Base-by-base conservation (phyloP, 148 eudicot species). In the Silene conica region DNA sequence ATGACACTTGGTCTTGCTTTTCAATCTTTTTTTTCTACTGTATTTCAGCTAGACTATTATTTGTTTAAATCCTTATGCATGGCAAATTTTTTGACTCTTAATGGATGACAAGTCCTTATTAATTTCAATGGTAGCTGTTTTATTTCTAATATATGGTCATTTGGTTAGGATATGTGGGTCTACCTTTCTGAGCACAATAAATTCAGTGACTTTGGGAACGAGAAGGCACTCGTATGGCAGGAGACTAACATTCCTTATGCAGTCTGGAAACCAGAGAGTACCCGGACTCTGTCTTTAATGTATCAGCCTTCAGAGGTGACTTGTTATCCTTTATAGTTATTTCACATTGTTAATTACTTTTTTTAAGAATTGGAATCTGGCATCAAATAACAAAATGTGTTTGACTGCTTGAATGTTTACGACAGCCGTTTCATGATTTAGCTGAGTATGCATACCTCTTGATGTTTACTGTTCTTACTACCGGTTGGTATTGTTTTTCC, bases 181-280 rank as follows among this genome's bases (percentile, higher is more conserved):
- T 95, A 95, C 74, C 80, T 92, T 25, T 92, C 96, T 23, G 99
- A 92, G 73, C 80, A 89, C 38, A 91, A 95, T 23, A 90, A 78
- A 69, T 95, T 95, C 74, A 85, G 58, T 18, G 97, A 95, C 73
- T 95, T 92, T 70, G 87, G 92, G 60, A 87, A 80, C 31, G 99
- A 92, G 81, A 82, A 77, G 67, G 92, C 99, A 70, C 99, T 95
- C 75, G 70, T 95, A 52, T 95, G 99, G 99, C 97, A 95, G 71
- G 99, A 95, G 90, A 82, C 96, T 63, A 92, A 89, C 78, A 90
- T 95, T 76, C 97, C 99, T 56, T 95, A 92, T 80, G 99, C 99
- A 59, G 90, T 85, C 26, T 95, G 99, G 99, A 86, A 81, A 52
- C 88, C 96, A 38, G 90, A 89, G 76, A 92, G 97, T 81, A 88